phyloP scores from a whole-genome alignment of 768 basidiomycete genomes.

The Phylloporus arenicola region DNA sequence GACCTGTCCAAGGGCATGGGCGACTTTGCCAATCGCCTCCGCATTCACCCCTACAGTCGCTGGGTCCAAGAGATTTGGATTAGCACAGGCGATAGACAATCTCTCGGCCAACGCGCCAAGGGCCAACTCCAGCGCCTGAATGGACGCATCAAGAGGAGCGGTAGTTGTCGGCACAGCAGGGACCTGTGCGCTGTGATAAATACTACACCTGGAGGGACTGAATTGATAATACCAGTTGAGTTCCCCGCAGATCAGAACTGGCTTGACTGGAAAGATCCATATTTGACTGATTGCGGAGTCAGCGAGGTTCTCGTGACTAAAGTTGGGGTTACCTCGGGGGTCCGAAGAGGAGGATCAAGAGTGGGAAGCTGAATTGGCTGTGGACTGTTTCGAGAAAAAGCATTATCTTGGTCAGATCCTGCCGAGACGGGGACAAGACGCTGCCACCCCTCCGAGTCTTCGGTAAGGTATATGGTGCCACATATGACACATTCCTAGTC shows the following conservation, averaged over 20 bases:
- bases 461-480: conserved; percentile 52
- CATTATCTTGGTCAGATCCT: conserved; percentile 9
- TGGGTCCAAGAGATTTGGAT: conserved; percentile 38
- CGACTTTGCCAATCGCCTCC: conserved; percentile 65
- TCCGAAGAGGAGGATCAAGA: conserved; percentile 27
- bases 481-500: conserved; percentile 77
- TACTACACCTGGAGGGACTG: neutral
- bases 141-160: conserved; percentile 27
- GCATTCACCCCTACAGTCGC: conserved; percentile 50
- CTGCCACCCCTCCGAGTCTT: conserved; percentile 50
- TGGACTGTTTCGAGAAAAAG: conserved; percentile 19
- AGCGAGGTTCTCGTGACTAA: neutral
- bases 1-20: conserved; percentile 56
- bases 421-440: conserved; percentile 33
- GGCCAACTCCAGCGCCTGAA: conserved; percentile 47
- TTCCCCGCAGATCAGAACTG: conserved; percentile 12
- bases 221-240: conserved; percentile 14
- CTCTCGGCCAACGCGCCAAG: conserved; percentile 49
- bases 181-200: conserved; percentile 15
- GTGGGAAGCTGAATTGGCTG: conserved; percentile 31
- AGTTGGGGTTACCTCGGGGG: conserved; percentile 23
- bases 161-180: conserved; percentile 9
- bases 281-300: conserved; percentile 15
- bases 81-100: conserved; percentile 42
- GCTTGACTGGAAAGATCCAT: conserved; percentile 14